A percentile compares a stretch with the other conserved stretches of the same genome.
These are phyloP conservation scores for Craspedostauros australis DNA, from an alignment of 108 stramenopile genomes.

Conservation along the genomic window DNA sequence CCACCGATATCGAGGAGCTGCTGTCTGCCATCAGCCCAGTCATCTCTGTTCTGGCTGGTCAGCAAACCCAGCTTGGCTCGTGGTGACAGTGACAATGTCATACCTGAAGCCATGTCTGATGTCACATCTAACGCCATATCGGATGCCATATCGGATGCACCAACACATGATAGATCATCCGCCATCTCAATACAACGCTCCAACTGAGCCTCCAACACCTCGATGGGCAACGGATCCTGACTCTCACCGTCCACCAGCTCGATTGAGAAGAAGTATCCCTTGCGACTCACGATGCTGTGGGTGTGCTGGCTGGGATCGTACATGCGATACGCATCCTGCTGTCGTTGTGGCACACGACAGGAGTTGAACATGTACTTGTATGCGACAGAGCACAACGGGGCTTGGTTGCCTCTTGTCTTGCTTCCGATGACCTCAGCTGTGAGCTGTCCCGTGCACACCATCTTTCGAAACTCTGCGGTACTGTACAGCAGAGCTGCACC, in stretches of 20 bases:
- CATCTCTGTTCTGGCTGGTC: constrained; percentile 64
- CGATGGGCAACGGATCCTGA: constrained; percentile 29
- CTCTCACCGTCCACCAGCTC: constrained; percentile 26
- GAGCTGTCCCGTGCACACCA: constrained; percentile 54
- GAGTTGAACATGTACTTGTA: constrained; percentile 93
- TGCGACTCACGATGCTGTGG: constrained; percentile 69
- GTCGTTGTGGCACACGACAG: constrained; percentile 66
- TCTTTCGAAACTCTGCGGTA: constrained; percentile 63
- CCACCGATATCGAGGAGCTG: constrained; percentile 59
- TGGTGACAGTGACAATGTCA: no score
- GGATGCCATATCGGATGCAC: no score
- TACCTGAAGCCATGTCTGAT: no score
- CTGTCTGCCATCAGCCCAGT: constrained; percentile 66
- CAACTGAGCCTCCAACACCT: constrained; percentile 33
- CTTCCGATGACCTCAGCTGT: constrained; percentile 63
- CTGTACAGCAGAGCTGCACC: constrained; percentile 68
- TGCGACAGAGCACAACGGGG: constrained; percentile 69
- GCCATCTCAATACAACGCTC: constrained; percentile 42
- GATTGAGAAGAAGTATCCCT: constrained; percentile 58
- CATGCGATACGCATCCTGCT: constrained; percentile 71
- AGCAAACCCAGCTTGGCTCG: constrained; percentile 47
- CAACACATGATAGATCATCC: constrained; percentile 8
- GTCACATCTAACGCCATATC: no score
- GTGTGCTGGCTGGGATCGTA: constrained; percentile 65
- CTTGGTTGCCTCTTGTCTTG: constrained; percentile 51